Evolutionary conservation across 192 early-diverging fungal species (phyloP), one percentile per base, ranked within the genome.

Genomic region (Umbelopsis ramanniana): DNA sequence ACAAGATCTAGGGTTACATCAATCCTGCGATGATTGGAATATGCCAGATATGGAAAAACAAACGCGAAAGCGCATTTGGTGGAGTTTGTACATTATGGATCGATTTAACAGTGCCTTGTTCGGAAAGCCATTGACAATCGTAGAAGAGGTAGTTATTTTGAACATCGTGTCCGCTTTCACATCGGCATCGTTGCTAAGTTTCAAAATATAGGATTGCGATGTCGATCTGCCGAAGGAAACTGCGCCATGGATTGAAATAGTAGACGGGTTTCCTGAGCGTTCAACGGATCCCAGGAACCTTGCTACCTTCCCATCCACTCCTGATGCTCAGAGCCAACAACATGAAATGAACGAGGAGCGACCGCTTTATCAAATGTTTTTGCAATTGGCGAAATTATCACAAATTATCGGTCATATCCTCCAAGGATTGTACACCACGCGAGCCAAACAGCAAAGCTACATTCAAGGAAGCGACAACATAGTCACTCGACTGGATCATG

Each of bases 1-100:
- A 17, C 91, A 92, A 80, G 93, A 94, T 74, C 67, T 94, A 54
- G 93, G 93, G 11, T 82, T 94, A 63, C 91, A 94, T 72, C 84
- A 91, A 35, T 87, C 89, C 71, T 85, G 82, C 26, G 77, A 83
- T 5, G 80, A 79, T 19, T 89, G 88, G 86, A 79, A 81, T 53
- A 50, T 86, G 12, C 78, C 83, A 43, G 82, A 80, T 21, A 73
- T 81, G n/a, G 90, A 94, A 66, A 77, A 79, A 1, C 89, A 92
- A 72, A 81, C 87, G 24, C 76, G 93, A 23, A 86, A 85, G 53
- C 86, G 91, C n/a, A 85, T 91, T 3, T 94, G 91, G 91, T 94
- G 93, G 93, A 77, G 86, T n/a, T 89, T 87, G 70, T 92, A 89
- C 63, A 76, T 92, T 10, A 82, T 89, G 76, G 93, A 94, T 69